These are phyloP conservation scores for Aspergillus taichungensis DNA, from an alignment of 495 filamentous ascomycete genomes.

Conservation along the genomic window DNA sequence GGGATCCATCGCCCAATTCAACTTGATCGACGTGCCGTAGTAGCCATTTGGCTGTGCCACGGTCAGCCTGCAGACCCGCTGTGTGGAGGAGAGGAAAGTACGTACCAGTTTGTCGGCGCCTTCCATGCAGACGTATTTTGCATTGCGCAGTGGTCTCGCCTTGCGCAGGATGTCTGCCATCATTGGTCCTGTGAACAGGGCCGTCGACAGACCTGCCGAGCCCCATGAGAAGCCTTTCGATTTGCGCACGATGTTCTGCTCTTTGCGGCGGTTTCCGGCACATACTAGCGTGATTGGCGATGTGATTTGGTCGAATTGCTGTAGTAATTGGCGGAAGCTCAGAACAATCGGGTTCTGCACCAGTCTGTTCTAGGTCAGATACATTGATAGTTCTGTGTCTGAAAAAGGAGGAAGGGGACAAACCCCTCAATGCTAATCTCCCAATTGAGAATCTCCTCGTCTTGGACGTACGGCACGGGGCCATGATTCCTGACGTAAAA, in stretches of 20 bases:
- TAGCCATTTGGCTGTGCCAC: slow-evolving; percentile 64
- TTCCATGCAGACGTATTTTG: slow-evolving; percentile 87
- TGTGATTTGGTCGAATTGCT: slow-evolving; percentile 75
- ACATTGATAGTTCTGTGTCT: background rate
- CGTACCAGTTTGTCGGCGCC: slow-evolving; percentile 71
- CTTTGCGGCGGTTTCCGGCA: slow-evolving; percentile 88
- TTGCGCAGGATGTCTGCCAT: slow-evolving; percentile 63
- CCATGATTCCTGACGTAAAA: slow-evolving; percentile 98
- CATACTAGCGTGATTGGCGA: slow-evolving; percentile 87
- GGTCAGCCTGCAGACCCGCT: slow-evolving; percentile 1
- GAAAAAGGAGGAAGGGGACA: slow-evolving; percentile 2
- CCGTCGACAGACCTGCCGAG: slow-evolving; percentile 78
- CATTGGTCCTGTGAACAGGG: slow-evolving; percentile 78
- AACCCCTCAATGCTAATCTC: slow-evolving; percentile 78
- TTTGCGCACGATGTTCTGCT: slow-evolving; percentile 87
- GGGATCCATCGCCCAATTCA: slow-evolving; percentile 82
- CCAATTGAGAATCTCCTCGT: slow-evolving; percentile 71
- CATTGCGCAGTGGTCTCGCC: slow-evolving; percentile 60
- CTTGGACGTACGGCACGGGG: slow-evolving; percentile 67
- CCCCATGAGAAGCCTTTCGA: slow-evolving; percentile 97
- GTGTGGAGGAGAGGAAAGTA: slow-evolving; percentile 7
- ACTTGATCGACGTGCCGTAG: slow-evolving; percentile 83
- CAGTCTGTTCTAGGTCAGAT: slow-evolving; percentile 30
- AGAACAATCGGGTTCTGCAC: slow-evolving; percentile 72
- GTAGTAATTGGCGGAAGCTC: slow-evolving; percentile 63